Evolutionary conservation across 768 basidiomycete genomes (phyloP).

Genomic region (Suillus decipiens): DNA sequence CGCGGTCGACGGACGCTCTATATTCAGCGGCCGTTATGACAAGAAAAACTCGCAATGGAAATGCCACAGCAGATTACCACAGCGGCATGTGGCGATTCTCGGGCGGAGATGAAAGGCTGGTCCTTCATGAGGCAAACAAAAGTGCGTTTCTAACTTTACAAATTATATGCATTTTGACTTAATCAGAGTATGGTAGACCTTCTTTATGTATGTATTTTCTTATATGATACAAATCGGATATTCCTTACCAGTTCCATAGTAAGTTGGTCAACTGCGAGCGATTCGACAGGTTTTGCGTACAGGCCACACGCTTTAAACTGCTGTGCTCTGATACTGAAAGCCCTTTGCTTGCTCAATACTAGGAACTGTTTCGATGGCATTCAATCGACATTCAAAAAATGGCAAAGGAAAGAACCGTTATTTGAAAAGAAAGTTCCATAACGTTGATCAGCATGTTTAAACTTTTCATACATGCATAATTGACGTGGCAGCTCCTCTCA

Average conservation of each 20-base stretch:
- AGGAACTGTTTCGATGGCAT: neutral
- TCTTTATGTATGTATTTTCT: neutral
- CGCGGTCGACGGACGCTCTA: neutral
- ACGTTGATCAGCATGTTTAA: neutral
- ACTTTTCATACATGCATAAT: neutral
- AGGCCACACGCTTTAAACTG: no score
- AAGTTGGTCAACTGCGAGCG: neutral
- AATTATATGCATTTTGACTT: neutral
- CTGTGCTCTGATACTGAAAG: neutral
- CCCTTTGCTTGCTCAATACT: neutral
- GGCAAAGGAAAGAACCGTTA: no score
- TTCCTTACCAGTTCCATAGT: neutral
- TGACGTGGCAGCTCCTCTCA: neutral
- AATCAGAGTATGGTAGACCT: neutral
- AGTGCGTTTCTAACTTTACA: neutral
- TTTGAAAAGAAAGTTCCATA: neutral
- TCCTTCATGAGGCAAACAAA: no score
- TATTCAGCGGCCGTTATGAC: neutral
- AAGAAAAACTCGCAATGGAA: neutral
- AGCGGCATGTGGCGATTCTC: neutral
- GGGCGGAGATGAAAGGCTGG: neutral
- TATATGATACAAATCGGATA: no score
- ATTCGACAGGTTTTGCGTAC: neutral
- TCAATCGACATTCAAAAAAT: no score
- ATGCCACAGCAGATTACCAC: neutral